phyloP scores from a whole-genome alignment of 2,329 filamentous ascomycete genomes.

The Aspergillus ruber region DNA sequence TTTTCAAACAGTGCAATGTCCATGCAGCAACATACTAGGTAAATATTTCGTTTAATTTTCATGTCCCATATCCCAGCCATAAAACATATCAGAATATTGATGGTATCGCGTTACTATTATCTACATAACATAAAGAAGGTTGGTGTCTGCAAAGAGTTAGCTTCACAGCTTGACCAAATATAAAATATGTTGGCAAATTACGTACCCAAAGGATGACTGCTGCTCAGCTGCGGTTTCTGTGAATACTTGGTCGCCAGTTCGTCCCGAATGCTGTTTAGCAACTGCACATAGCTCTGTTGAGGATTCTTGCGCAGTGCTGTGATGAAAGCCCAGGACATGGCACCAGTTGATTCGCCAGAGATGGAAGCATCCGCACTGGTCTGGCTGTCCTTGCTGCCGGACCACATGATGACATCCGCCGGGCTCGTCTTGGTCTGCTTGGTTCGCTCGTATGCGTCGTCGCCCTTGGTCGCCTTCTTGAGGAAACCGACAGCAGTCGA shows the following conservation, averaged over 20 bases:
- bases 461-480: slow-evolving; percentile 77
- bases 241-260: slow-evolving; percentile 79
- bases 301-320: slow-evolving; percentile 83
- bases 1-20: no score
- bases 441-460: slow-evolving; percentile 72
- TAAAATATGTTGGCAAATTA: slow-evolving; percentile 8
- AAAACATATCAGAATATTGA: neutral
- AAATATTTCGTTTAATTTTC: neutral
- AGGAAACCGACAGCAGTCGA: slow-evolving; percentile 74
- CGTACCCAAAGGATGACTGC: slow-evolving; percentile 91
- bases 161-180: slow-evolving; percentile 4
- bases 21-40: no score
- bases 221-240: slow-evolving; percentile 94
- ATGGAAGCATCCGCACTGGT: slow-evolving; percentile 93
- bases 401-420: slow-evolving; percentile 97
- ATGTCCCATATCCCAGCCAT: neutral
- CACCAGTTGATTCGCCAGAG: slow-evolving; percentile 80
- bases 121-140: slow-evolving; percentile 63
- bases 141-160: slow-evolving; percentile 47
- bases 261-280: slow-evolving; percentile 91
- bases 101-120: neutral
- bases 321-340: slow-evolving; percentile 98
- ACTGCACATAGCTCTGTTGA: slow-evolving; percentile 90
- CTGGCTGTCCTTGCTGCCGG: slow-evolving; percentile 90
- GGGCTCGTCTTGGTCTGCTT: slow-evolving; percentile 85